Evolutionary conservation across 805 yeast genomes (phyloP).

Genomic region (Hanseniaspora hatyaiensis): DNA sequence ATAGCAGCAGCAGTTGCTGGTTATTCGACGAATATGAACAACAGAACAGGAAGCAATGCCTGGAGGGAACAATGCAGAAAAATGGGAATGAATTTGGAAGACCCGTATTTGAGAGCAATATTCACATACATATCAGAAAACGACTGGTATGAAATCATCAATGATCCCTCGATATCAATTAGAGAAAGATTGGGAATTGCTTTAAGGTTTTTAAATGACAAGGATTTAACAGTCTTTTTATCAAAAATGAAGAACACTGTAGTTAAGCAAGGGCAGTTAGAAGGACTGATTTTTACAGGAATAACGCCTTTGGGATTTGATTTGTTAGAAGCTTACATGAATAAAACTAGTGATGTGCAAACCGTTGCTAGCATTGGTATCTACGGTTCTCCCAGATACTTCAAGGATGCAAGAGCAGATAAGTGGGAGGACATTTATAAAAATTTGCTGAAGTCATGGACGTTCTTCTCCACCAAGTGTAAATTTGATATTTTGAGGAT

Average conservation of each 20-base stretch:
- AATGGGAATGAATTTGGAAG: constrained; percentile 76
- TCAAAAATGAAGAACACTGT: constrained; percentile 60
- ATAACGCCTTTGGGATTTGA: constrained; percentile 74
- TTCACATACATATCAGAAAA: constrained; percentile 89
- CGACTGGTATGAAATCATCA: constrained; percentile 92
- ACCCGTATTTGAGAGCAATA: constrained; percentile 81
- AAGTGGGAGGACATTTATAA: constrained; percentile 71
- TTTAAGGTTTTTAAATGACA: constrained; percentile 67
- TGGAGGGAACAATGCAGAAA: constrained; percentile 91
- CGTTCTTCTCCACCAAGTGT: constrained; percentile 64
- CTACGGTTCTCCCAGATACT: constrained; percentile 75
- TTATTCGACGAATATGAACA: constrained; percentile 49
- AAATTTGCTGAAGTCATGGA: constrained; percentile 64
- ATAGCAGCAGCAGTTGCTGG: constrained; percentile 94
- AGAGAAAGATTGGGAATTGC: constrained; percentile 88
- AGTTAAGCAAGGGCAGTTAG: constrained; percentile 69
- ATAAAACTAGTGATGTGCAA: constrained; percentile 80
- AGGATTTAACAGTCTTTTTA: constrained; percentile 62
- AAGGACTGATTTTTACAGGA: constrained; percentile 86
- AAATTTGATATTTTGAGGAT: constrained; percentile 72
- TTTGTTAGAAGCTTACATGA: constrained; percentile 73
- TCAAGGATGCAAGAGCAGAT: constrained; percentile 58
- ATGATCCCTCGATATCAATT: constrained; percentile 76
- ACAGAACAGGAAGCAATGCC: constrained; percentile 38
- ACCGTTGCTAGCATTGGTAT: constrained; percentile 75